A percentile compares a stretch with the other conserved stretches of the same genome.
These are phyloP conservation scores for Sphagnum contortum DNA, from an alignment of 225 moss, liverwort and hornwort species.

Conservation along the genomic window DNA sequence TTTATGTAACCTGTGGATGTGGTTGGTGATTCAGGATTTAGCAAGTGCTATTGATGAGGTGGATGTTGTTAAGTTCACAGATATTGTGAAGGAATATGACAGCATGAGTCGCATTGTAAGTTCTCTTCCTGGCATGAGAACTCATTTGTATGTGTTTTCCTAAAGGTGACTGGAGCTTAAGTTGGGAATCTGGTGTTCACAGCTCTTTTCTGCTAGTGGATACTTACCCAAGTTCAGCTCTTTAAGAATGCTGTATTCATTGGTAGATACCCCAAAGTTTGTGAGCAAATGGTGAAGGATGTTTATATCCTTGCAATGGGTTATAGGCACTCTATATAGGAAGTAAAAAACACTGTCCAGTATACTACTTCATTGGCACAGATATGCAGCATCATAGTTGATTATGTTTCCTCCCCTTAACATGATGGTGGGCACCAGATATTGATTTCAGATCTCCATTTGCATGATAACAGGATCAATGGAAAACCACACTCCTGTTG, in stretches of 20 bases:
- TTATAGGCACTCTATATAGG: too few relatives aligned
- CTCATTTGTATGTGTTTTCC: neutral
- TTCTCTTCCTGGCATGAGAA: neutral
- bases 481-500: slow-evolving; percentile 95
- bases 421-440: too few relatives aligned
- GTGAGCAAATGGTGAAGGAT: too few relatives aligned
- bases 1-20: neutral
- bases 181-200: neutral
- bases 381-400: too few relatives aligned
- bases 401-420: too few relatives aligned
- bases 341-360: neutral
- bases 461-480: slow-evolving; percentile 70
- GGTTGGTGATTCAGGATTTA: slow-evolving; percentile 42
- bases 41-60: slow-evolving; percentile 55
- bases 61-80: slow-evolving; percentile 80
- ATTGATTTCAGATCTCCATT: neutral
- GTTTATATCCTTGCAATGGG: too few relatives aligned
- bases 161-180: too few relatives aligned
- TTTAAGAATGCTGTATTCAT: too few relatives aligned
- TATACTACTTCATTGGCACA: too few relatives aligned
- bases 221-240: neutral
- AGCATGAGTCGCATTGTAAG: slow-evolving; percentile 92
- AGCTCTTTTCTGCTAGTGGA: neutral
- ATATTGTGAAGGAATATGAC: slow-evolving; percentile 93
- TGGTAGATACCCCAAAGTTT: too few relatives aligned